Conservation (phyloP, 2,329 filamentous ascomycete genomes). For the Didymella glomerata region DNA sequence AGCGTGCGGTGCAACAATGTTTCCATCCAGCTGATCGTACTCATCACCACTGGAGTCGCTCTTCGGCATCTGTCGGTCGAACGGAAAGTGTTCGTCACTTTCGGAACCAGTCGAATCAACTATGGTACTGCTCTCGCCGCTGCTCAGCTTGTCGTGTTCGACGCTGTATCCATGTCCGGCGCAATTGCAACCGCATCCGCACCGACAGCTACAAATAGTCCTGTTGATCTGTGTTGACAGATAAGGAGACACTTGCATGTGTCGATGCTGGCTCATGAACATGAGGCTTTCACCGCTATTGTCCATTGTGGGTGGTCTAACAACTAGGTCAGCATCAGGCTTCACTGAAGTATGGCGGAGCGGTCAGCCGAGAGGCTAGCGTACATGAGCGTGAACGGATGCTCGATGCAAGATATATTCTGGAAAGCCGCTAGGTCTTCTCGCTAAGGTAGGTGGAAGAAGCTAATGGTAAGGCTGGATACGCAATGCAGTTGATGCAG, state of each 20-base stretch:
- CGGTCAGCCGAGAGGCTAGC: background rate
- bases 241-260: constrained; percentile 19
- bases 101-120: constrained; percentile 6
- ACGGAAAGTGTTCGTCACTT: background rate
- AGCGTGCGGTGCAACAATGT: no score
- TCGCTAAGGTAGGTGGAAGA: background rate
- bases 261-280: constrained; percentile 9
- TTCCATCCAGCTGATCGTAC: no score
- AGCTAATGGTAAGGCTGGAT: background rate
- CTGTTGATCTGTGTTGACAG: constrained; percentile 36
- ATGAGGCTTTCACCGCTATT: constrained; percentile 5
- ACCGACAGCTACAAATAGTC: constrained; percentile 36
- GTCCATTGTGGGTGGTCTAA: no score
- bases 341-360: no score
- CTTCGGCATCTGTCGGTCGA: no score
- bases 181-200: constrained; percentile 32
- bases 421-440: background rate
- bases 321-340: constrained; percentile 1
- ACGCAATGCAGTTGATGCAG: background rate
- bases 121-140: constrained; percentile 17
- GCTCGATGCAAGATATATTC: background rate
- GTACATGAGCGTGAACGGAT: constrained; percentile 1
- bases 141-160: constrained; percentile 7
- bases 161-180: constrained; percentile 23
- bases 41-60: no score